Conservation (phyloP, 805 yeast genomes). For the Cyberlindnera galapagoensis region DNA sequence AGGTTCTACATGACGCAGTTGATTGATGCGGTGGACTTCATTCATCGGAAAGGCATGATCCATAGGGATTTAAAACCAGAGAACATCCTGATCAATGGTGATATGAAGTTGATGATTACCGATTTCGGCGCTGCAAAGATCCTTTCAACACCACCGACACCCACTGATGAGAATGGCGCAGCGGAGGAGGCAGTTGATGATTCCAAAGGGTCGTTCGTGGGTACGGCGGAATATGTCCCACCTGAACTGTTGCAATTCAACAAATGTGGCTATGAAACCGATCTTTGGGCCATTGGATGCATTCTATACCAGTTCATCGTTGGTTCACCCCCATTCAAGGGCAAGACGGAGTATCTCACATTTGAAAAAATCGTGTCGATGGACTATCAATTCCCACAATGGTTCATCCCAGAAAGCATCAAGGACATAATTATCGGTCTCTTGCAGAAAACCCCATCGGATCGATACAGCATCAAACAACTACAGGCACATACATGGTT, state of each 20-base stretch:
- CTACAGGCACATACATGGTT: conserved; percentile 73
- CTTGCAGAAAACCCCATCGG: conserved; percentile 63
- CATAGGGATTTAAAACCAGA: conserved; percentile 96
- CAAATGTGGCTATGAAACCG: conserved; percentile 83
- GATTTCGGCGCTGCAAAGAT: conserved; percentile 98
- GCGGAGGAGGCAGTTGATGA: conserved; percentile 23
- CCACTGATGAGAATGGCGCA: conserved; percentile 17
- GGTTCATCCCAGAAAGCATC: conserved; percentile 53
- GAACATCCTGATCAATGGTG: conserved; percentile 76
- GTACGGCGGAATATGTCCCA: conserved; percentile 94
- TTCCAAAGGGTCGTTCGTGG: conserved; percentile 69
- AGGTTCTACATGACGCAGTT: conserved; percentile 81
- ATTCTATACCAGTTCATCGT: conserved; percentile 91
- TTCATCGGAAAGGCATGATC: conserved; percentile 83
- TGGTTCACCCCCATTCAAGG: conserved; percentile 84
- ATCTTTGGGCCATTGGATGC: conserved; percentile 97
- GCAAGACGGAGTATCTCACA: conserved; percentile 72
- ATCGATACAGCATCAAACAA: conserved; percentile 49
- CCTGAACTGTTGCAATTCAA: conserved; percentile 85
- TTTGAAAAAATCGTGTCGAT: conserved; percentile 78
- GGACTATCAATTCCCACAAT: conserved; percentile 65
- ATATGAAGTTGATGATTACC: conserved; percentile 84
- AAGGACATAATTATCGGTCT: conserved; percentile 62
- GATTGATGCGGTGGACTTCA: conserved; percentile 84
- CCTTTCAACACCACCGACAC: conserved; percentile 29